Evolutionary conservation across 140 eudicot genomes (phyloP).

Genomic region (Bidens hawaiensis): DNA sequence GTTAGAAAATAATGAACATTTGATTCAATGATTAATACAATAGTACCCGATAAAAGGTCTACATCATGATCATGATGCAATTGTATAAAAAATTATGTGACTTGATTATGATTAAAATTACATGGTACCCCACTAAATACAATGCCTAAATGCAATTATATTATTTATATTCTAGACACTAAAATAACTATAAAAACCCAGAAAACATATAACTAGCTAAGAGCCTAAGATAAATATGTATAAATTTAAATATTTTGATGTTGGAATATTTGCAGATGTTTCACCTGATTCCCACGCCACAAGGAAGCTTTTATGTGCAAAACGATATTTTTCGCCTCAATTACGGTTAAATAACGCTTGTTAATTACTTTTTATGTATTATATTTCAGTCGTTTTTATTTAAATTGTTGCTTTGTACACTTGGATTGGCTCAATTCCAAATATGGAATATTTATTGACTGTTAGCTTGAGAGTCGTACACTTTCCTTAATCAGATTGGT

Average conservation of each 20-base stretch:
- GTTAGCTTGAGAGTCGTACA: too few species aligned
- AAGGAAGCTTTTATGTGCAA: slow-evolving; percentile 68
- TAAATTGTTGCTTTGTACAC: not conserved
- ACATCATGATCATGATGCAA: too few species aligned
- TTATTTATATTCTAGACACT: not conserved
- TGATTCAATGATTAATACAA: not conserved
- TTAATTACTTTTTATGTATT: not conserved
- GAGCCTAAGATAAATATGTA: too few species aligned
- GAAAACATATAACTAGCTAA: too few species aligned
- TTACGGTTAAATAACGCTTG: slow-evolving; percentile 43
- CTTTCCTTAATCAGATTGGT: too few species aligned
- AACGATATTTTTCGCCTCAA: slow-evolving; percentile 82
- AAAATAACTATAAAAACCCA: too few species aligned
- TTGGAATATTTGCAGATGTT: slow-evolving; percentile 56
- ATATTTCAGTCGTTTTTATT: not conserved
- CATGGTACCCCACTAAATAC: not conserved
- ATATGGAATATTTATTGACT: too few species aligned
- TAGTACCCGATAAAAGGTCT: not conserved
- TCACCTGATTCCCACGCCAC: slow-evolving; percentile 62
- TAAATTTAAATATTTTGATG: not conserved
- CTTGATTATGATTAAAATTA: not conserved
- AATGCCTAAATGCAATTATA: not conserved
- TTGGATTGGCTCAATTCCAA: not conserved
- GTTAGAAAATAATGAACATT: not conserved
- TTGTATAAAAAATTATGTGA: too few species aligned